A percentile compares a stretch with the other conserved stretches of the same genome.
Conservation (phyloP, 345 rosid species). For the Brassica napus region Da-Ae NC_063444.1:46769501-46770000, state of each 20-base stretch:
- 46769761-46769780: too few relatives aligned
- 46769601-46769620: too few relatives aligned
- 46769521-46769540: too few relatives aligned
- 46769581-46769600: too few relatives aligned
- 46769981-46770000: neutral
- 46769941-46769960: too few relatives aligned
- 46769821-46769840: neutral
- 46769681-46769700: neutral
- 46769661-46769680: conserved; percentile 33
- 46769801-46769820: neutral
- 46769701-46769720: neutral
- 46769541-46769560: too few relatives aligned
- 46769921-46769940: neutral
- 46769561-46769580: too few relatives aligned
- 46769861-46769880: neutral
- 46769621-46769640: conserved; percentile 19
- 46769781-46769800: neutral
- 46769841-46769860: neutral
- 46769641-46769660: conserved; percentile 35
- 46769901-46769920: neutral
- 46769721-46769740: neutral
- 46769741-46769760: neutral
- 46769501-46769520: too few relatives aligned
- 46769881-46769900: neutral
- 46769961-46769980: neutral